These are phyloP conservation scores for Dimargaris cristalligena DNA, from an alignment of 192 early-diverging fungal genomes.

Conservation along the genomic window DNA sequence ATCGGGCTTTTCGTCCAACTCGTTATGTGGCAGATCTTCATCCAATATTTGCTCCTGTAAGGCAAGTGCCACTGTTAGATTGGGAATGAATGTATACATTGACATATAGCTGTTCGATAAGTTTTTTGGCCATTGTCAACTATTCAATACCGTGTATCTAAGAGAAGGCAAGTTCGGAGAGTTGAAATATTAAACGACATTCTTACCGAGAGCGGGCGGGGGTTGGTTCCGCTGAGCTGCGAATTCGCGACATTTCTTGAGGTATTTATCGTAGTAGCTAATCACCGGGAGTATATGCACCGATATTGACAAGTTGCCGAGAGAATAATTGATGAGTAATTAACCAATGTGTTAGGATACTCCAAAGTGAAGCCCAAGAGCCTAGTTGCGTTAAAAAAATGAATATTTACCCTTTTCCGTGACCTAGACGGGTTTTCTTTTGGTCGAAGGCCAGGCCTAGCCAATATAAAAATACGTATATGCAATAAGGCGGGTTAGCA, in stretches of 20 bases:
- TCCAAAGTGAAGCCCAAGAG: not conserved
- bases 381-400: not conserved
- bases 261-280: slow-evolving; percentile 1
- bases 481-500: too few relatives aligned
- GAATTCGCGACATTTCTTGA: slow-evolving; percentile 3
- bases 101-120: not conserved
- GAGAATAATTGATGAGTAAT: not conserved
- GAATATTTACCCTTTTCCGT: slow-evolving; percentile 22
- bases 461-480: not conserved
- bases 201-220: not conserved
- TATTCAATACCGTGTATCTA: not conserved
- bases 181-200: too few relatives aligned
- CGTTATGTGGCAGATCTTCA: not conserved
- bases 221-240: not conserved
- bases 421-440: slow-evolving; percentile 18
- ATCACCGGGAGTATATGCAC: not conserved
- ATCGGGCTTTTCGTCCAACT: not conserved
- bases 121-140: not conserved
- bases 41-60: not conserved
- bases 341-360: not conserved
- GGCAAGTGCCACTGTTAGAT: not conserved
- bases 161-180: not conserved
- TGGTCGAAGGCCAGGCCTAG: slow-evolving; percentile 21
- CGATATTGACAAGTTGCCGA: too few relatives aligned
- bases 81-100: not conserved